Base-by-base conservation (phyloP, 1,139 yeast genomes). In the Taphrina wiesneri region DNA sequence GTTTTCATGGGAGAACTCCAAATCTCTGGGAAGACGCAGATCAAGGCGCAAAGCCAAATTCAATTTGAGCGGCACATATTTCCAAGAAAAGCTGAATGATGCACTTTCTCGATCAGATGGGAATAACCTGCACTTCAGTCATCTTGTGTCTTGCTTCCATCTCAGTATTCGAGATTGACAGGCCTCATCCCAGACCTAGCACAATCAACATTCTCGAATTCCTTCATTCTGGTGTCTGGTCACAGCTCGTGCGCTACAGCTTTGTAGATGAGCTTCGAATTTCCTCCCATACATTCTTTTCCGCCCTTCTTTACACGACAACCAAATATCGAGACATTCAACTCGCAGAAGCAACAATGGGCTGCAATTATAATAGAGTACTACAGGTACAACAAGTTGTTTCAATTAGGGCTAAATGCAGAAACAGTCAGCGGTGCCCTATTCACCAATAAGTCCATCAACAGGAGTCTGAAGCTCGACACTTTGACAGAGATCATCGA, bases 261-360 rank as follows among this genome's bases (percentile, higher is more conserved):
- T n/a, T n/a, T n/a, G n/a, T 15, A 9, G 36, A 26, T 30, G 54
- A 17, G 4, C 54, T 49, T 49, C 17, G 64, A 39, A 43, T 28
- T 60, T 21, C 64, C 64, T 2, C 45, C 85, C 61, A 88, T 92
- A 49, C 90, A 90, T 76, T 80, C 86, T 51, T 93, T 90, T 76
- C 97, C 97, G 6, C 99, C 99, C 0, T 84, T 93, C 72, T 93
- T 87, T 77, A 93, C 98, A 4, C 81, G 85, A 68, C 99, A 93
- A 76, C 91, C 95, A 43, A 93, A 93, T 72, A 83, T 85, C 54
- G 85, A 90, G 21, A 87, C 96, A 1, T 83, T 88, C 78, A 81
- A 83, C 45, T 86, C 90, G 25, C 99, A 93, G 73, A 75, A 83
- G 28, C 75, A 77, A 21, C 82, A 83, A 64, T 87, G 93, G 93